phyloP scores from a whole-genome alignment of 1,139 yeast species.

The Scheffersomyces titani region DNA sequence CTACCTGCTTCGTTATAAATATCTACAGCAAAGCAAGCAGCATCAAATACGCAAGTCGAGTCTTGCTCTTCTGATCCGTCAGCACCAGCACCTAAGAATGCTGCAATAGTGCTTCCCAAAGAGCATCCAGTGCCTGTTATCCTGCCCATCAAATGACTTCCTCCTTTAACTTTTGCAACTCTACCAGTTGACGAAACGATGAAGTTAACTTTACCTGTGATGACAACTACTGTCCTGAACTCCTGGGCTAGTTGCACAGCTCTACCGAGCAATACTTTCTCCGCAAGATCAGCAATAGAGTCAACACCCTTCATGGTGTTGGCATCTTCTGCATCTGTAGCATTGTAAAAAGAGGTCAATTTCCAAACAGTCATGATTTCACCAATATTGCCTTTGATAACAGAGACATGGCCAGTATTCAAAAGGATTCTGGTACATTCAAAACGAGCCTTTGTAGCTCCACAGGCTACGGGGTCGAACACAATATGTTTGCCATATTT shows the following conservation, averaged over 20 bases:
- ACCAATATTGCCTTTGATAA: constrained; percentile 87
- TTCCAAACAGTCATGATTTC: constrained; percentile 59
- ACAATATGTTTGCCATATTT: constrained; percentile 59
- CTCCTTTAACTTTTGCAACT: constrained; percentile 47
- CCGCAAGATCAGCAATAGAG: constrained; percentile 38
- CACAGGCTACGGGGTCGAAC: constrained; percentile 92
- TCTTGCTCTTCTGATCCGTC: constrained; percentile 14
- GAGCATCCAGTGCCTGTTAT: constrained; percentile 94
- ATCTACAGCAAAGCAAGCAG: constrained; percentile 60
- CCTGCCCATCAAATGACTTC: constrained; percentile 64
- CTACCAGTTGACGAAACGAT: constrained; percentile 21
- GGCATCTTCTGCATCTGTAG: constrained; percentile 36
- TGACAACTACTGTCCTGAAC: constrained; percentile 65
- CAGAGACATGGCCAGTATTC: constrained; percentile 60
- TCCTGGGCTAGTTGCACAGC: constrained; percentile 57
- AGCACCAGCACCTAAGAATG: constrained; percentile 53
- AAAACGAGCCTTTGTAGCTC: constrained; percentile 68
- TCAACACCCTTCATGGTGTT: constrained; percentile 77
- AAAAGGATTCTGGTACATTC: constrained; percentile 50
- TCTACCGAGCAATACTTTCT: constrained; percentile 33
- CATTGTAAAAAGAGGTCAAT: constrained; percentile 27
- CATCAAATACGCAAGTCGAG: constrained; percentile 31
- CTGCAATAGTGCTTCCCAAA: constrained; percentile 71
- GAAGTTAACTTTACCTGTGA: constrained; percentile 51
- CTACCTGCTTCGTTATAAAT: constrained; percentile 69